A percentile compares a stretch with the other conserved stretches of the same genome.
Evolutionary conservation across 176 grass and related monocot species (phyloP).

Genomic region (Phoenix dactylifera): DNA sequence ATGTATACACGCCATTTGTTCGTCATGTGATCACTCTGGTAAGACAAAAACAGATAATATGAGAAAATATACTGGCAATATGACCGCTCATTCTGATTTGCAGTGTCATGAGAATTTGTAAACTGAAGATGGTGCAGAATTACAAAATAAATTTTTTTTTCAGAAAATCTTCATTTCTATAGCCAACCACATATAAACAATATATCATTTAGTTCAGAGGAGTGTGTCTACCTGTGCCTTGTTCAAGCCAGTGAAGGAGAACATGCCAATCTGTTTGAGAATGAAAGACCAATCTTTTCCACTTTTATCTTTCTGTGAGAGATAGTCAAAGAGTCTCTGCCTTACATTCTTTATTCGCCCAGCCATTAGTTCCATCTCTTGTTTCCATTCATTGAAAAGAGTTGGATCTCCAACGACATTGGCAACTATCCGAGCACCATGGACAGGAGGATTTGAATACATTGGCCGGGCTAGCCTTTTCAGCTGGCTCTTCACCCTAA

Average conservation of each 20-base stretch:
- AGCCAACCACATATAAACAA: no score
- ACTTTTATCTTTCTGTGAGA: constrained; percentile 61
- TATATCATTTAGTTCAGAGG: no score
- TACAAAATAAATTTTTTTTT: no score
- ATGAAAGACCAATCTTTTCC: constrained; percentile 97
- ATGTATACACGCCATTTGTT: constrained; percentile 94
- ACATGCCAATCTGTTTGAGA: constrained; percentile 95
- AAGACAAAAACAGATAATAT: background rate
- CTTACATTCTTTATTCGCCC: constrained; percentile 90
- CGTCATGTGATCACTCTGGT: constrained; percentile 81
- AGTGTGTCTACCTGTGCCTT: constrained; percentile 44
- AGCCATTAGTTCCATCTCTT: constrained; percentile 88
- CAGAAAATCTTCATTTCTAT: no score
- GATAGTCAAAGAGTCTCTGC: constrained; percentile 63
- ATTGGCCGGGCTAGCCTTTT: constrained; percentile 87
- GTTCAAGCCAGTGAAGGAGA: constrained; percentile 89
- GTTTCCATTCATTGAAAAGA: constrained; percentile 92
- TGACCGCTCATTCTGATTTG: no score
- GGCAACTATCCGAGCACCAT: constrained; percentile 83
- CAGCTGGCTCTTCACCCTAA: constrained; percentile 95
- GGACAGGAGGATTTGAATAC: constrained; percentile 91
- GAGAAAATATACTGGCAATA: no score
- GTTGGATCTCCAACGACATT: constrained; percentile 79
- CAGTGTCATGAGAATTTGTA: no score
- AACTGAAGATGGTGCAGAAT: no score